Evolutionary conservation across 306 rosid genomes (phyloP).

Genomic region (Canavalia gladiata): DNA sequence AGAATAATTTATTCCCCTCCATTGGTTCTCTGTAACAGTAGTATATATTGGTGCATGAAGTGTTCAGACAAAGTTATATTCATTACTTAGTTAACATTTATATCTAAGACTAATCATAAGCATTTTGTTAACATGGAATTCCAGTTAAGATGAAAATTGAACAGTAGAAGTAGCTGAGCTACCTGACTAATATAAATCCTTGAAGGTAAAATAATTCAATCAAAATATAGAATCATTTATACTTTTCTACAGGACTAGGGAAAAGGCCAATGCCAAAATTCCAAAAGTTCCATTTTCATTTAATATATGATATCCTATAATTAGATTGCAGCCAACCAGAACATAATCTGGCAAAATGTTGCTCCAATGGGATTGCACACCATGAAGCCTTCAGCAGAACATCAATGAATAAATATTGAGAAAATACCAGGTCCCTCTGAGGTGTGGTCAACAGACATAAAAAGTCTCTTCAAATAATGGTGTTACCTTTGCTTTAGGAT

Average conservation of each 20-base stretch:
- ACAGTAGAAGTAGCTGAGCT: constrained; percentile 1
- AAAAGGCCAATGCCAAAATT: background rate
- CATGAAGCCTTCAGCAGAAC: constrained; percentile 22
- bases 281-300: background rate
- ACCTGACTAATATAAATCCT: constrained; percentile 5
- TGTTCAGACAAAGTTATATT: background rate
- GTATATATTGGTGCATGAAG: background rate
- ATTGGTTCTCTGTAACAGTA: constrained; percentile 2
- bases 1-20: background rate
- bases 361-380: background rate
- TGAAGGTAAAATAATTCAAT: background rate
- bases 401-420: constrained; percentile 21
- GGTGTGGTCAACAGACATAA: background rate
- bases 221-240: background rate
- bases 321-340: constrained; percentile 19
- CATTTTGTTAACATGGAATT: background rate
- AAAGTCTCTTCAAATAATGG: constrained; percentile 22
- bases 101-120: background rate
- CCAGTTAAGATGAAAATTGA: constrained; percentile 32
- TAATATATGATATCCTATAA: background rate
- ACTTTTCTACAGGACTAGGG: background rate
- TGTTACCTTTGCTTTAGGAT: constrained; percentile 80
- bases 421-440: constrained; percentile 16
- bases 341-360: constrained; percentile 31
- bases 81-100: constrained; percentile 1